Base-by-base conservation (phyloP, 805 yeast genomes). In the Phaffomyces opuntiae region DNA sequence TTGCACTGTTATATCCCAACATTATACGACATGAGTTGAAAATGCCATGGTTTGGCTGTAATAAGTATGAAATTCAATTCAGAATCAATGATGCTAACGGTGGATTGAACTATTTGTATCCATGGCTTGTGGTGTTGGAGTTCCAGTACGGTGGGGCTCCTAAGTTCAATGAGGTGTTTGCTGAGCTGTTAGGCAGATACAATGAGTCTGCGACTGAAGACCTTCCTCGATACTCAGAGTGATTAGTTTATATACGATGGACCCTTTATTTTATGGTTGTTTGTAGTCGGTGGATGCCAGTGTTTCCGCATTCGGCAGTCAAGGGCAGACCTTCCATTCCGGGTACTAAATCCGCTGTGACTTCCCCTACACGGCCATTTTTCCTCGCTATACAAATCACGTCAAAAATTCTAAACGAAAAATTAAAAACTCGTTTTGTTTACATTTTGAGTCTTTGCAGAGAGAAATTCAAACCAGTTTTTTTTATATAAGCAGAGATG, bases 11-110 rank as follows among this genome's bases (percentile, higher is more conserved):
- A 5, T 66, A 71, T 38, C 44, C 36, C 1, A 64, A 57, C 35
- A 41, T 61, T 3, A 38, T 51, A 7, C 56, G 69, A 0, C 71
- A 70, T 52, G 62, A 65, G 44, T 53, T 75, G 40, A 66, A 69
- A 45, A 64, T 74, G 25, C 78, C 80, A 1, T 75, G 78, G 79
- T 70, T 76, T 53, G 81, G 81, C 0, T 66, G 77, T 19, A 76
- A 74, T 49, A 71, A 67, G 53, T 74, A 75, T 71, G 65, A 65
- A 49, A 65, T 73, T 35, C 40, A 65, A 26, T 73, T 75, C 55
- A 65, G 58, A 38, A 63, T 67, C 38, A 55, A 64, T 5, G 45
- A 59, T 14, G 52, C 56, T 5, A 61, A 68, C 5, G 58, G 65
- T 7, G 66, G 68, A 1, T 59, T 69, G 7, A 65, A 69, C 47